Conservation (phyloP, 2,329 filamentous ascomycete species). For the Fusarium sp. region DNA sequence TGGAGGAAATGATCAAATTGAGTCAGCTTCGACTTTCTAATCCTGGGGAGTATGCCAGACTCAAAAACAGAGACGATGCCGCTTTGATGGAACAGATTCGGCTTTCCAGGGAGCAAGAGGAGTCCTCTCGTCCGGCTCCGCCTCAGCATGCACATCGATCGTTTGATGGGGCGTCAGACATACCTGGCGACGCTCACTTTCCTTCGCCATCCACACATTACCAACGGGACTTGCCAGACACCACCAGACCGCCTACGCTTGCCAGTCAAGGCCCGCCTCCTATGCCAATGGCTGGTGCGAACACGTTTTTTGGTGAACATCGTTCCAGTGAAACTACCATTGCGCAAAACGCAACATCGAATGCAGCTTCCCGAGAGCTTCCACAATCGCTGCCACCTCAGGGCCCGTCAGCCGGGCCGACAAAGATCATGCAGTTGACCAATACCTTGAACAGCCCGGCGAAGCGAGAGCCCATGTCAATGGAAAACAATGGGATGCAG, state of each 20-base stretch:
- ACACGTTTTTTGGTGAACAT: constrained; percentile 53
- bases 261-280: constrained; percentile 36
- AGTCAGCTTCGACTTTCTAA: constrained; percentile 51
- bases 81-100: constrained; percentile 14
- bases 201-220: background rate
- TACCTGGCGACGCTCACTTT: background rate
- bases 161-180: constrained; percentile 32
- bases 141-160: constrained; percentile 13
- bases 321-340: background rate
- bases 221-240: background rate
- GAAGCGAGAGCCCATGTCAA: background rate
- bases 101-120: constrained; percentile 9
- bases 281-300: constrained; percentile 52
- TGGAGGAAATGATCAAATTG: constrained; percentile 55
- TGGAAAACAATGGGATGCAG: background rate
- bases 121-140: background rate
- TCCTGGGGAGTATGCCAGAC: constrained; percentile 48
- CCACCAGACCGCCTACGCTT: constrained; percentile 3
- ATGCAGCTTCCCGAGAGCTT: background rate
- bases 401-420: background rate
- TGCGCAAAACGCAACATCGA: background rate
- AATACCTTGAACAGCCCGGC: background rate
- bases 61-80: constrained; percentile 18
- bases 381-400: background rate
- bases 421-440: background rate